Conservation (phyloP, 805 yeast genomes). For the Candida berthetii region DNA sequence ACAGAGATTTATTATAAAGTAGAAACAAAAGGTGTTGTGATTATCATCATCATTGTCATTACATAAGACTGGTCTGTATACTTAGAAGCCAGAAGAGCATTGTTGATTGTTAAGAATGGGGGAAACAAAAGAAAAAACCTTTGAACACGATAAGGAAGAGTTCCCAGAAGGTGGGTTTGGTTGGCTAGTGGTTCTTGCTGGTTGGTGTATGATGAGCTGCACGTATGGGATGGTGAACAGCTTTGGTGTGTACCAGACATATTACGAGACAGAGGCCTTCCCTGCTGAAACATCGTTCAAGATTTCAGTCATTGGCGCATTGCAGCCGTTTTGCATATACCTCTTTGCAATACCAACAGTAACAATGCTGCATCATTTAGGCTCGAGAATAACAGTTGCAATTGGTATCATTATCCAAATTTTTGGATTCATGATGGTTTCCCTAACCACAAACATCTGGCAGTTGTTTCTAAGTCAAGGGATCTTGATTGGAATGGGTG, state of each 20-base stretch:
- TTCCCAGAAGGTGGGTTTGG: slow-evolving; percentile 49
- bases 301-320: slow-evolving; percentile 47
- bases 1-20: too few species aligned
- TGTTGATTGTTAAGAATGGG: not conserved
- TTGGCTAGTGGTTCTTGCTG: slow-evolving; percentile 48
- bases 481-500: slow-evolving; percentile 40
- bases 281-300: slow-evolving; percentile 38
- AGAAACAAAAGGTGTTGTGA: too few species aligned
- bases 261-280: slow-evolving; percentile 34
- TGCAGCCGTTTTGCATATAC: slow-evolving; percentile 41
- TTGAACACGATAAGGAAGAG: slow-evolving; percentile 6
- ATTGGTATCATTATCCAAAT: slow-evolving; percentile 39
- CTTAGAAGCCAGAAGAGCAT: not conserved
- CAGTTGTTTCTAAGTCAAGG: slow-evolving; percentile 50
- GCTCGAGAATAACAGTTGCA: slow-evolving; percentile 28
- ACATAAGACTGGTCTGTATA: not conserved
- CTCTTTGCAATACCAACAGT: slow-evolving; percentile 44
- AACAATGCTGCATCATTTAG: slow-evolving; percentile 34
- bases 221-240: slow-evolving; percentile 57
- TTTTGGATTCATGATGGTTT: slow-evolving; percentile 38
- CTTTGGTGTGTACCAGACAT: slow-evolving; percentile 52
- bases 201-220: slow-evolving; percentile 36
- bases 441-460: slow-evolving; percentile 40
- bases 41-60: too few species aligned
- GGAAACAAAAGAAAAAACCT: not conserved